These are phyloP conservation scores for Blumeria graminis DNA, from an alignment of 2,329 filamentous ascomycete genomes.

Conservation along the genomic window DNA sequence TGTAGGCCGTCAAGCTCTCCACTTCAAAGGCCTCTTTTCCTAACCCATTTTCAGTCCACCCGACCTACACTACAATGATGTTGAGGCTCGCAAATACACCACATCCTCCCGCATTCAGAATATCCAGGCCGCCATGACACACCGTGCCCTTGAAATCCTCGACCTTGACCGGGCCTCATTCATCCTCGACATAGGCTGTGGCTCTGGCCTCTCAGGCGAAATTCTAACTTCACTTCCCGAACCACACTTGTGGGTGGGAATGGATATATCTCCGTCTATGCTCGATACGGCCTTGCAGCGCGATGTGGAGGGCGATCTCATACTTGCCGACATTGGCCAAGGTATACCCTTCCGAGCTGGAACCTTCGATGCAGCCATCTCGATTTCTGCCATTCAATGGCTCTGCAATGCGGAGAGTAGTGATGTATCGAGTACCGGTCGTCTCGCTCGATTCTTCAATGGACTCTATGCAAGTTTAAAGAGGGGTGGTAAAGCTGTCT, in stretches of 20 bases:
- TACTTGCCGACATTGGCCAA: constrained; percentile 86
- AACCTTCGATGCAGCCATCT: constrained; percentile 83
- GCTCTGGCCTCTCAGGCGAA: constrained; percentile 80
- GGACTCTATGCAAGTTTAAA: constrained; percentile 67
- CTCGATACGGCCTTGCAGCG: constrained; percentile 79
- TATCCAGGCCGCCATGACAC: constrained; percentile 86
- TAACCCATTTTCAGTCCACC: constrained; percentile 38
- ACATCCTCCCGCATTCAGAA: constrained; percentile 86
- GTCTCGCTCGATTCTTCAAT: constrained; percentile 73
- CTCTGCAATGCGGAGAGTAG: constrained; percentile 84
- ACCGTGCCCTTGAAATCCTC: constrained; percentile 78
- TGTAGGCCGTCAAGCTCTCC: constrained; percentile 29
- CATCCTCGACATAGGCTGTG: constrained; percentile 92
- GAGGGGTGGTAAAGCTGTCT: constrained; percentile 71
- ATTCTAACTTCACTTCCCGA: constrained; percentile 66
- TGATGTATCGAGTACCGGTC: constrained; percentile 56
- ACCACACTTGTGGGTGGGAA: constrained; percentile 87
- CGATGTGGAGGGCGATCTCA: constrained; percentile 79
- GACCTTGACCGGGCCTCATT: constrained; percentile 55
- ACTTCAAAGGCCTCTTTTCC: neutral
- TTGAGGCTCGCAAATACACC: constrained; percentile 90
- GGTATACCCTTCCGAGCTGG: constrained; percentile 84
- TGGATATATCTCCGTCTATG: constrained; percentile 93
- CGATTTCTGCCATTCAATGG: constrained; percentile 94
- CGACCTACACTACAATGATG: constrained; percentile 93